Evolutionary conservation across 2,329 filamentous ascomycete genomes (phyloP).

Genomic region (Paecilomyces niveus): DNA sequence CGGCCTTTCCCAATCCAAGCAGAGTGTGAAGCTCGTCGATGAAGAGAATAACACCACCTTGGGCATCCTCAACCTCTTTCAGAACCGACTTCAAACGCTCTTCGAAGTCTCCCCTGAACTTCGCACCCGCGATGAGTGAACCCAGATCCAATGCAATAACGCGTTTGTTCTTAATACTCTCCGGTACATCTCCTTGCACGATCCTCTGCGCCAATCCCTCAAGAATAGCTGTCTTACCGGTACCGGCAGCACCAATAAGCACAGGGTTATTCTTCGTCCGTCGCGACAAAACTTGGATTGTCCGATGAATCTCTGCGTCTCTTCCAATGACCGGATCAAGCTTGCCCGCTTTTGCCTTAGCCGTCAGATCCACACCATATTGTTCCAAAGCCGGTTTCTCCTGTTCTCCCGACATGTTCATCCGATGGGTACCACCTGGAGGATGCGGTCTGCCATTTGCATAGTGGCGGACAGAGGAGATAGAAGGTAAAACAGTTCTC

Average conservation of each 20-base stretch:
- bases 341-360: slow-evolving; percentile 76
- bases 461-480: slow-evolving; percentile 33
- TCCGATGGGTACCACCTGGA: slow-evolving; percentile 85
- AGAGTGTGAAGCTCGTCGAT: slow-evolving; percentile 91
- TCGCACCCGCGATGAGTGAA: slow-evolving; percentile 88
- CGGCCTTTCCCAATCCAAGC: slow-evolving; percentile 85
- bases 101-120: slow-evolving; percentile 93
- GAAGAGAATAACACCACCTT: slow-evolving; percentile 88
- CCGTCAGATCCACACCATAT: slow-evolving; percentile 85
- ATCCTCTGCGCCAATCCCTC: slow-evolving; percentile 88
- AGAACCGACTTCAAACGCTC: slow-evolving; percentile 86
- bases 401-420: slow-evolving; percentile 71
- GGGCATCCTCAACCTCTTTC: slow-evolving; percentile 80
- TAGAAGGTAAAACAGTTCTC: slow-evolving; percentile 5
- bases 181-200: slow-evolving; percentile 84
- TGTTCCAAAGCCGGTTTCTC: slow-evolving; percentile 86
- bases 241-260: slow-evolving; percentile 83
- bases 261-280: slow-evolving; percentile 96
- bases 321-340: slow-evolving; percentile 93
- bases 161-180: slow-evolving; percentile 89
- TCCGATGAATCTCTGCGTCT: slow-evolving; percentile 84
- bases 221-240: slow-evolving; percentile 87
- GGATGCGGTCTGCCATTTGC: slow-evolving; percentile 67
- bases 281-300: slow-evolving; percentile 86
- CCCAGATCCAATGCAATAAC: slow-evolving; percentile 85